phyloP scores from a whole-genome alignment of 805 yeast species.

The Saturnispora gosingensis region DNA sequence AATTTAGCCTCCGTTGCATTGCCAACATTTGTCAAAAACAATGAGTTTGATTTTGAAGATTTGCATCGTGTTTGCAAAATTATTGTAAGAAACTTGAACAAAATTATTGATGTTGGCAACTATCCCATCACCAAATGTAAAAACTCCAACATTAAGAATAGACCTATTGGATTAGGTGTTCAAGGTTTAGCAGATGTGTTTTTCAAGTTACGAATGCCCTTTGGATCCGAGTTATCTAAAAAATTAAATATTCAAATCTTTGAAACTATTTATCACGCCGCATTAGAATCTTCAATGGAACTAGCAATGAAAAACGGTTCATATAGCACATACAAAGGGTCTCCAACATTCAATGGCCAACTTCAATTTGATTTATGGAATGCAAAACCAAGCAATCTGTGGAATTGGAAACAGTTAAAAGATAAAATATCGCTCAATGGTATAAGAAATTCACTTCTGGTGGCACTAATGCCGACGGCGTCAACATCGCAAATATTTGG shows the following conservation, averaged over 20 bases:
- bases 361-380: constrained; percentile 88
- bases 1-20: constrained; percentile 86
- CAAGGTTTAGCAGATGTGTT: constrained; percentile 93
- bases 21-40: constrained; percentile 55
- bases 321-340: constrained; percentile 68
- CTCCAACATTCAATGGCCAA: constrained; percentile 82
- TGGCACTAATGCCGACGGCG: constrained; percentile 98
- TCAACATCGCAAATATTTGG: constrained; percentile 95
- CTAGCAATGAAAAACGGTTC: constrained; percentile 61
- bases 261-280: constrained; percentile 93
- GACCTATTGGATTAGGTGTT: constrained; percentile 97
- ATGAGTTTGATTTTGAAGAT: constrained; percentile 58
- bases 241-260: constrained; percentile 74
- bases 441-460: constrained; percentile 74
- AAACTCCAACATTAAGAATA: constrained; percentile 65
- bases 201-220: constrained; percentile 71
- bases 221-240: constrained; percentile 75
- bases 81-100: constrained; percentile 68
- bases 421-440: constrained; percentile 53
- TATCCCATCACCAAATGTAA: constrained; percentile 79
- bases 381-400: constrained; percentile 64
- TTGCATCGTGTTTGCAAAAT: constrained; percentile 74
- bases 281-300: constrained; percentile 80
- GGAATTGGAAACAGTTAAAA: constrained; percentile 80
- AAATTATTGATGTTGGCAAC: constrained; percentile 71